Percentiles rank a stretch among this genome's conserved stretches.
phyloP scores from a whole-genome alignment of 2,329 filamentous ascomycete genomes.

The Colletotrichum tropicicola region DNA sequence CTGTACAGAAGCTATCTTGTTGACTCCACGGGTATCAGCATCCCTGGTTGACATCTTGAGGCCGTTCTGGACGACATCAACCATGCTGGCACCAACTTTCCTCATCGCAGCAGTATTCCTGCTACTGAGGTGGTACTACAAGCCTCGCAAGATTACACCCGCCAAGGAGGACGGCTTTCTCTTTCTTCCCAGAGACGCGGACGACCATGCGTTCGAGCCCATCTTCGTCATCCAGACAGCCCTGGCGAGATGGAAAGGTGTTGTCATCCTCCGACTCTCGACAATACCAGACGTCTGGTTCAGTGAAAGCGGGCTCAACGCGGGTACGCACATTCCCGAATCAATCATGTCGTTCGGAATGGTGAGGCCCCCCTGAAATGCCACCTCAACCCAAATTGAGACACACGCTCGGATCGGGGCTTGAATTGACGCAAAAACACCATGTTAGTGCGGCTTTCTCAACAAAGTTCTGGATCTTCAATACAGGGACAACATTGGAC shows the following conservation, averaged over 20 bases:
- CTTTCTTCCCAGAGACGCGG: conserved; percentile 20
- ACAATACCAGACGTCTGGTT: conserved; percentile 24
- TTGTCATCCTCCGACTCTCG: conserved; percentile 18
- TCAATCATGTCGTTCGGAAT: conserved; percentile 28
- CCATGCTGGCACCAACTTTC: neutral
- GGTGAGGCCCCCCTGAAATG: conserved; percentile 14
- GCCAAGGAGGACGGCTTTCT: conserved; percentile 23
- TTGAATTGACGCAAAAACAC: neutral
- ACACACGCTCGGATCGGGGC: neutral
- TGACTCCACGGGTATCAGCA: no score
- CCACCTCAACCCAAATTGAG: conserved; percentile 16
- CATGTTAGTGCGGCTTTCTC: conserved; percentile 27
- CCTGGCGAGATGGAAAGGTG: conserved; percentile 13
- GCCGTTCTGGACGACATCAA: neutral
- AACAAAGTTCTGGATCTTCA: conserved; percentile 30
- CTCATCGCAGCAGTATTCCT: neutral
- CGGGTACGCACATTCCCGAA: conserved; percentile 30
- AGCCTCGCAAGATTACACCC: conserved; percentile 2
- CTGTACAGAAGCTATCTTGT: no score
- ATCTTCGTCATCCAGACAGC: conserved; percentile 16
- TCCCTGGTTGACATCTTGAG: no score
- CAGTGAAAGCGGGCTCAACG: conserved; percentile 22
- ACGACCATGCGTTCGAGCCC: conserved; percentile 5
- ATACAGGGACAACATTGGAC: conserved; percentile 25
- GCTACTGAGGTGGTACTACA: neutral